Conservation (phyloP, 108 stramenopile genomes). For the Asterionellopsis glacialis region DNA sequence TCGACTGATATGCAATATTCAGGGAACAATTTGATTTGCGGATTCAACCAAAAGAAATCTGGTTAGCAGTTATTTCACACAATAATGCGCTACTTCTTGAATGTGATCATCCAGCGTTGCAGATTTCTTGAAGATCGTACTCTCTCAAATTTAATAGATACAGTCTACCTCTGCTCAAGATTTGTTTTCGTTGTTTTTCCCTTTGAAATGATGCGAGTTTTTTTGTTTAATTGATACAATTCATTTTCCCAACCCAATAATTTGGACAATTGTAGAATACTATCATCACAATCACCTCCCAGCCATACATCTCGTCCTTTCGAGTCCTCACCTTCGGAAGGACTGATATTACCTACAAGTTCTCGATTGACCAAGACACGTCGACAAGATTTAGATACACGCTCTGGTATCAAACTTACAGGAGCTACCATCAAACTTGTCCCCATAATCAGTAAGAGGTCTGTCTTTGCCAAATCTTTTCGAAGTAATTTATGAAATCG, state of each 20-base stretch:
- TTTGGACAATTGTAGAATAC: conserved; percentile 34
- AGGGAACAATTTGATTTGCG: too few species aligned
- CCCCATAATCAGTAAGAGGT: conserved; percentile 85
- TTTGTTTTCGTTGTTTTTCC: too few species aligned
- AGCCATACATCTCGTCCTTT: conserved; percentile 68
- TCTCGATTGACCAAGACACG: conserved; percentile 75
- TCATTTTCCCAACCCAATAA: conserved; percentile 76
- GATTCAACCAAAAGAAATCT: too few species aligned
- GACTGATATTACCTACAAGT: conserved; percentile 48
- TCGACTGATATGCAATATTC: too few species aligned
- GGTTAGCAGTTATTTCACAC: too few species aligned
- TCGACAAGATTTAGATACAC: conserved; percentile 41
- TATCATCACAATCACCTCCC: conserved; percentile 82
- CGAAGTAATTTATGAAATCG: conserved; percentile 49
- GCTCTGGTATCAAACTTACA: conserved; percentile 73
- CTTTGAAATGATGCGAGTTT: too few species aligned
- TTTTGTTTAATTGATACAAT: conserved; percentile 25
- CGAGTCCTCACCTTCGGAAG: conserved; percentile 23
- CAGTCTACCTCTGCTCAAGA: too few species aligned
- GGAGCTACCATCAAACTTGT: conserved; percentile 83
- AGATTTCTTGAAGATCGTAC: too few species aligned
- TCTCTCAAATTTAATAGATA: too few species aligned
- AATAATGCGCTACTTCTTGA: too few species aligned
- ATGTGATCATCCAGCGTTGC: too few species aligned
- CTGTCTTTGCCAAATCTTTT: conserved; percentile 51